Conservation (phyloP, 169 alveolate species). For the Besnoitia besnoiti region DNA sequence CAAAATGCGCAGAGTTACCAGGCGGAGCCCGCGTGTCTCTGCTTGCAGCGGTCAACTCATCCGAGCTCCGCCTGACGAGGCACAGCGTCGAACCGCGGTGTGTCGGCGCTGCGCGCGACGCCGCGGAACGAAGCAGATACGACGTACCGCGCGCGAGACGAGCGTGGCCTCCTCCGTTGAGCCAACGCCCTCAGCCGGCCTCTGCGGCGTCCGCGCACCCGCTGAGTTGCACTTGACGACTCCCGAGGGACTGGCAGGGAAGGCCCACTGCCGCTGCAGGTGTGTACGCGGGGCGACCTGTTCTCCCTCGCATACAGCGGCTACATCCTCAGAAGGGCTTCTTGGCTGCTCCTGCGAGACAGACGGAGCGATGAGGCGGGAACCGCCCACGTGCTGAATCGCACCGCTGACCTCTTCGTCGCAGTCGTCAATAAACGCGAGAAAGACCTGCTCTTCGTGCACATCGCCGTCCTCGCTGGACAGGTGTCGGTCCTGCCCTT, state of each 20-base stretch:
- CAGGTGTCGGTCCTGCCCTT: neutral
- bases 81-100: neutral
- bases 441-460: neutral
- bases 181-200: too few species aligned
- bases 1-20: too few species aligned
- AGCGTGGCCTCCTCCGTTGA: neutral
- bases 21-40: too few species aligned
- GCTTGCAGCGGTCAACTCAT: too few species aligned
- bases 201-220: neutral
- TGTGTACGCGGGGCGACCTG: neutral
- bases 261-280: neutral
- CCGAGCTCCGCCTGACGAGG: neutral
- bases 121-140: too few species aligned
- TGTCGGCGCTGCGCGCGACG: neutral
- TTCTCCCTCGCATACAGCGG: too few species aligned
- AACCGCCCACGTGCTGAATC: neutral
- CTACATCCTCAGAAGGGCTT: too few species aligned
- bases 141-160: neutral
- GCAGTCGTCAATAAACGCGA: slow-evolving; percentile 9
- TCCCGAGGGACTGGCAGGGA: neutral
- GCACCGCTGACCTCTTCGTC: neutral
- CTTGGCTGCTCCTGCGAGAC: too few species aligned
- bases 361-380: neutral
- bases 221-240: neutral
- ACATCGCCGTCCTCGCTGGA: neutral